These are phyloP conservation scores for Rhizopogon sp. DNA, from an alignment of 768 basidiomycete species.

Conservation along the genomic window DNA sequence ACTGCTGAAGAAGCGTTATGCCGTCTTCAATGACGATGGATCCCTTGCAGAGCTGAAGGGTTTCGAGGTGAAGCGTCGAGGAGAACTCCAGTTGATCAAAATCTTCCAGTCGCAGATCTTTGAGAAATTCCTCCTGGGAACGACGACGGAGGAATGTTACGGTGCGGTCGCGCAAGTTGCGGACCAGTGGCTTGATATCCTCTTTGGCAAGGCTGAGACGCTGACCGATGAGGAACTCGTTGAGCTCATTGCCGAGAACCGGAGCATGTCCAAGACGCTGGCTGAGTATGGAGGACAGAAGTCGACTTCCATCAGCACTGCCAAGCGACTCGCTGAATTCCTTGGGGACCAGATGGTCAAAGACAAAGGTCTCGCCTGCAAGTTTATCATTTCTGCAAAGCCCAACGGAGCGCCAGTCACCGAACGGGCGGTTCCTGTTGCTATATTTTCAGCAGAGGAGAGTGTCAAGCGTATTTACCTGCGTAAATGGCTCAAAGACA, in stretches of 20 bases:
- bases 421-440: constrained; percentile 93
- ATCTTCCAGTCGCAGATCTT: constrained; percentile 99
- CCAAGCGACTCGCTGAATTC: constrained; percentile 92
- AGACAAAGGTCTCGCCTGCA: constrained; percentile 98
- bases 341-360: constrained; percentile 98
- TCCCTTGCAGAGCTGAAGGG: constrained; percentile 98
- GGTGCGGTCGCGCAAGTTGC: constrained; percentile 90
- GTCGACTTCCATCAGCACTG: constrained; percentile 97
- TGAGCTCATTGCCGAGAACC: constrained; percentile 96
- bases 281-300: constrained; percentile 96
- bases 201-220: constrained; percentile 81
- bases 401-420: constrained; percentile 94
- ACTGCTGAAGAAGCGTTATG: constrained; percentile 95
- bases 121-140: constrained; percentile 92
- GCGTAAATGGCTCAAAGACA: constrained; percentile 96
- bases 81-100: constrained; percentile 97
- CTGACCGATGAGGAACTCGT: constrained; percentile 90
- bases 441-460: constrained; percentile 96
- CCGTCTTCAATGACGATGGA: constrained; percentile 97
- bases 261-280: constrained; percentile 95
- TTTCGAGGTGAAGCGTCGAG: constrained; percentile 97
- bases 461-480: constrained; percentile 85
- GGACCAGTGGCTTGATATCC: constrained; percentile 95
- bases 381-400: constrained; percentile 96
- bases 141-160: constrained; percentile 94